phyloP scores from a whole-genome alignment of 495 filamentous ascomycete species.

The Xylaria nigripes region DNA sequence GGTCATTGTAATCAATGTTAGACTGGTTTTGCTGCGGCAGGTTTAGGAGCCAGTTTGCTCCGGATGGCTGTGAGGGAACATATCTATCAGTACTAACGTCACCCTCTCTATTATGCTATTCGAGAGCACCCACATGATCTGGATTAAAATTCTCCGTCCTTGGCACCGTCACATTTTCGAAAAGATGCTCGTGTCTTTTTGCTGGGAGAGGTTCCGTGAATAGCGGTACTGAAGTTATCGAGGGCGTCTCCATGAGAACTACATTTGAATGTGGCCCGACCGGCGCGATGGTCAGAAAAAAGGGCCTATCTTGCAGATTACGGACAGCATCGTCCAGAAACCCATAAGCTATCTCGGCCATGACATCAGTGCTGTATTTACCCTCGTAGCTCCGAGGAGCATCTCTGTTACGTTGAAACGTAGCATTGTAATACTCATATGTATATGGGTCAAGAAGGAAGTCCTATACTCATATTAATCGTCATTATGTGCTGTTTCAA shows the following conservation, averaged over 20 bases:
- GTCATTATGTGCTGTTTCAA: neutral
- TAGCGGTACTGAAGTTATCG: neutral
- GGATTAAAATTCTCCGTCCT: slow-evolving; percentile 43
- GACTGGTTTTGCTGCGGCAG: slow-evolving; percentile 46
- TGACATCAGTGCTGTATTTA: slow-evolving; percentile 51
- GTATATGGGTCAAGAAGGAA: slow-evolving; percentile 61
- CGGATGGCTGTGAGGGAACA: slow-evolving; percentile 28
- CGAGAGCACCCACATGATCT: slow-evolving; percentile 30
- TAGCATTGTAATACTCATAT: slow-evolving; percentile 56
- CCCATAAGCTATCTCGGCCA: slow-evolving; percentile 52
- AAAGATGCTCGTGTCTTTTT: slow-evolving; percentile 35
- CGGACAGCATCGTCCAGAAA: slow-evolving; percentile 52
- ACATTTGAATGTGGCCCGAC: slow-evolving; percentile 58
- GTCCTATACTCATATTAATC: slow-evolving; percentile 27
- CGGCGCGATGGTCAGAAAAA: slow-evolving; percentile 55
- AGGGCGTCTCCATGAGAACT: slow-evolving; percentile 14
- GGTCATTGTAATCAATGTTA: slow-evolving; percentile 53
- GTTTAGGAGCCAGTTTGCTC: slow-evolving; percentile 50
- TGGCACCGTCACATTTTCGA: slow-evolving; percentile 38
- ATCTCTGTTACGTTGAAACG: slow-evolving; percentile 53
- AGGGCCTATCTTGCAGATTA: slow-evolving; percentile 41
- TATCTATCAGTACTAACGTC: slow-evolving; percentile 7
- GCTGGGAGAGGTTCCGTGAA: slow-evolving; percentile 45
- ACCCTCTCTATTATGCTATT: neutral
- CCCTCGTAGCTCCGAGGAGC: slow-evolving; percentile 47